Conservation (phyloP, 805 yeast genomes). For the Wickerhamomyces strasburgensis region DNA sequence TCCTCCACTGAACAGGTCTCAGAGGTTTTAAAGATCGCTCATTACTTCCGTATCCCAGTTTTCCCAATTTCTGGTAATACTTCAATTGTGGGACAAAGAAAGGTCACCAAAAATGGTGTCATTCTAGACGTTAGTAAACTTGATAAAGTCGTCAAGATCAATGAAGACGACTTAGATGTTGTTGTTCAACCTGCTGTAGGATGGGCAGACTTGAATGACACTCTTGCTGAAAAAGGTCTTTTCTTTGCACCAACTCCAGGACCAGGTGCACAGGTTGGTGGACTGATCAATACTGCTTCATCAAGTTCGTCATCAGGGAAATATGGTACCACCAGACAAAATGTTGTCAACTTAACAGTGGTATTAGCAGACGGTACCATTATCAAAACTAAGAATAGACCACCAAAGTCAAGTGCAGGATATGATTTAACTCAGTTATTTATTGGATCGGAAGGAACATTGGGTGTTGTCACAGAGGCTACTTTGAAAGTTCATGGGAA, state of each 20-base stretch:
- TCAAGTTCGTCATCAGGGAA: constrained; percentile 77
- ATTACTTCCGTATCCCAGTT: constrained; percentile 55
- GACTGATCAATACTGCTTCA: constrained; percentile 70
- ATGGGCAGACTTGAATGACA: constrained; percentile 65
- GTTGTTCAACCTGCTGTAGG: constrained; percentile 73
- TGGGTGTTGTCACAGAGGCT: constrained; percentile 73
- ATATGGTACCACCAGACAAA: constrained; percentile 75
- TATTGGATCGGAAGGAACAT: constrained; percentile 72
- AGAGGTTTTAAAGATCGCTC: constrained; percentile 51
- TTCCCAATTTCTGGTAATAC: constrained; percentile 74
- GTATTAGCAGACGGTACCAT: constrained; percentile 77
- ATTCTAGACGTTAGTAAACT: constrained; percentile 59
- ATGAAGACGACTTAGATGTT: constrained; percentile 61
- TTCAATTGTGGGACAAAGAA: constrained; percentile 71
- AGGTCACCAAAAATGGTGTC: constrained; percentile 61
- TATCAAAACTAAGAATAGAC: constrained; percentile 65
- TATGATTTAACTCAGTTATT: constrained; percentile 68
- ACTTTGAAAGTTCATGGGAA: constrained; percentile 61
- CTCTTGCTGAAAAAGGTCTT: constrained; percentile 39
- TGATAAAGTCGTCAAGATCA: constrained; percentile 50
- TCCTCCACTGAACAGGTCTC: constrained; percentile 61
- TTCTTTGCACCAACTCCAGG: constrained; percentile 75
- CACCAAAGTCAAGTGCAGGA: constrained; percentile 73
- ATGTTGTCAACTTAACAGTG: constrained; percentile 59
- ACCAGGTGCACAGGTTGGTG: constrained; percentile 77